Conservation (phyloP, 768 basidiomycete genomes). For the Psilocybe subaeruginosa region DNA sequence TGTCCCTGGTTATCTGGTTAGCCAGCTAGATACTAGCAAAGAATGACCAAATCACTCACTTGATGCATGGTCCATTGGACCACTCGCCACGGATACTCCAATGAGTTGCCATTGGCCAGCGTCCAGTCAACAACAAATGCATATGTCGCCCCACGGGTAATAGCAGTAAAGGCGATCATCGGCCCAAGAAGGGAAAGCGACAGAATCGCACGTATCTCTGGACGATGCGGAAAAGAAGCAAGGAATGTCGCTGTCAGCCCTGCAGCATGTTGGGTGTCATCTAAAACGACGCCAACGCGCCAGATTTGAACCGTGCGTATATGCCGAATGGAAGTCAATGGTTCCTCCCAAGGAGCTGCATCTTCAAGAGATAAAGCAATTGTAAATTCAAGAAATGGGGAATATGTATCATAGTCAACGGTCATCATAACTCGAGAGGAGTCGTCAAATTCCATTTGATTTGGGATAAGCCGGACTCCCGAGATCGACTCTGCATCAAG, state of each 20-base stretch:
- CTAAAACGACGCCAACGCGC: not conserved
- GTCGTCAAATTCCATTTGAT: not conserved
- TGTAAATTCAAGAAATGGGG: no score
- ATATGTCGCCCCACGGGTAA: not conserved
- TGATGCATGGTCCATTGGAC: no score
- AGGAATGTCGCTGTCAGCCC: not conserved
- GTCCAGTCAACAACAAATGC: not conserved
- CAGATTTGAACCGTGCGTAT: not conserved
- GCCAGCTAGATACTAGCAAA: no score
- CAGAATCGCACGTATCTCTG: not conserved
- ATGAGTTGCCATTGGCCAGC: not conserved
- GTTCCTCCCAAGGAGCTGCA: no score
- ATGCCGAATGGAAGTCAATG: no score
- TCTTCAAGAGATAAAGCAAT: no score
- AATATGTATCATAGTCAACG: no score
- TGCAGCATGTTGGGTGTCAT: not conserved
- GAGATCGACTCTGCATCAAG: conserved; percentile 2
- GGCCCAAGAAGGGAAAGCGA: not conserved
- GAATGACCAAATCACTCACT: no score
- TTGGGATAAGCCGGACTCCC: not conserved
- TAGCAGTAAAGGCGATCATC: not conserved
- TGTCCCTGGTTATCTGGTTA: no score
- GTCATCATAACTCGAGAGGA: no score
- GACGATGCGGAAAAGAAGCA: not conserved
- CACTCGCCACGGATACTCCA: not conserved